phyloP scores from a whole-genome alignment of 371 early-diverging fungal species.

The Dinochytrium kinnereticum region DNA sequence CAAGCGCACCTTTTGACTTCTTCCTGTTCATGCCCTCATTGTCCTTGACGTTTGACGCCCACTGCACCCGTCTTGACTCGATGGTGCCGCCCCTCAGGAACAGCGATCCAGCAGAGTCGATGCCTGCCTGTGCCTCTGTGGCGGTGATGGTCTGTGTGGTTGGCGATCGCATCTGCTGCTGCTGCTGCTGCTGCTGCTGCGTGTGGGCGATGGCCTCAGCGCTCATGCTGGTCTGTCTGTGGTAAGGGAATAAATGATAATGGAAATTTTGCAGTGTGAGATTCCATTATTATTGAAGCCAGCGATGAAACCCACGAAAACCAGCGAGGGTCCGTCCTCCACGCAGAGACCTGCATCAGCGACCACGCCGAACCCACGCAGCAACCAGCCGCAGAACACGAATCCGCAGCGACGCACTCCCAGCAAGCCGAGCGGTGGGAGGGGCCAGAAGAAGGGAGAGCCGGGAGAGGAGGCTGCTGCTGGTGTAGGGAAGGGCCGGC shows the following conservation, averaged over 20 bases:
- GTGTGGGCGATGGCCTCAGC: too few species aligned
- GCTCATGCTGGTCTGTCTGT: too few species aligned
- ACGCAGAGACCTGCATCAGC: neutral
- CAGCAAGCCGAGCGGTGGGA: neutral
- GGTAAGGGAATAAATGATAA: too few species aligned
- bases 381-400: neutral
- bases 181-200: neutral
- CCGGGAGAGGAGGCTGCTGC: too few species aligned
- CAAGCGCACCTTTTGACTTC: neutral
- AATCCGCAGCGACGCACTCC: neutral
- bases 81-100: neutral
- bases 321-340: neutral
- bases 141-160: neutral
- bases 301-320: neutral
- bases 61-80: conserved; percentile 6
- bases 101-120: neutral
- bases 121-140: neutral
- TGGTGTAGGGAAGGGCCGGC: too few species aligned
- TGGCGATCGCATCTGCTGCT: neutral
- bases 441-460: too few species aligned
- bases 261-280: too few species aligned
- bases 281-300: too few species aligned
- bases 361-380: neutral
- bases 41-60: conserved; percentile 11
- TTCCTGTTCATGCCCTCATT: neutral